phyloP scores from a whole-genome alignment of 2,329 filamentous ascomycete species.

The Epichloe sylvatica region DNA sequence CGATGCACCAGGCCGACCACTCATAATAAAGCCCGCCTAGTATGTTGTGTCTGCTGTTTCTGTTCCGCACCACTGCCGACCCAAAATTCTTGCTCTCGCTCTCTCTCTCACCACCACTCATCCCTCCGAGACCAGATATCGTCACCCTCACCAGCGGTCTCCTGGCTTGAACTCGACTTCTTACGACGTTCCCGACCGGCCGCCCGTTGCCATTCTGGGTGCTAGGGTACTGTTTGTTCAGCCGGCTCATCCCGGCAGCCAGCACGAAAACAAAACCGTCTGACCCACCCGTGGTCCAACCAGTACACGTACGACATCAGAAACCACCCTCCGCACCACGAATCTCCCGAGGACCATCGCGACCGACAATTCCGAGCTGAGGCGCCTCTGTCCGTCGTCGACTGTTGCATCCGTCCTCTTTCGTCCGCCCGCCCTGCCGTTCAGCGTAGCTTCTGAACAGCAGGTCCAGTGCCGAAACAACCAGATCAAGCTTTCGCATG shows the following conservation, averaged over 20 bases:
- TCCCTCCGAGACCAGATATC: neutral
- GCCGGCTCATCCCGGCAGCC: neutral
- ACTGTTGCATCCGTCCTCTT: neutral
- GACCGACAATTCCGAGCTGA: neutral
- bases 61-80: conserved; percentile 1
- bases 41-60: neutral
- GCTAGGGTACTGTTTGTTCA: neutral
- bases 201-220: neutral
- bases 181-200: neutral
- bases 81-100: conserved; percentile 3
- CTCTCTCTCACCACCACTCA: neutral
- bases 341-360: neutral
- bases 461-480: neutral
- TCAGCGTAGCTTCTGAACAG: neutral
- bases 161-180: neutral
- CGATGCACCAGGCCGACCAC: neutral
- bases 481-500: conserved; percentile 31
- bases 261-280: neutral
- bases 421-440: neutral
- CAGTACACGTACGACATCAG: neutral
- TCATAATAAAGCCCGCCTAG: neutral
- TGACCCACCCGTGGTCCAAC: neutral
- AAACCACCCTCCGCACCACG: neutral
- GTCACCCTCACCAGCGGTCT: neutral
- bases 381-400: neutral